Base-by-base conservation (phyloP, 148 eudicot species). In the Arbutus unedo region DNA sequence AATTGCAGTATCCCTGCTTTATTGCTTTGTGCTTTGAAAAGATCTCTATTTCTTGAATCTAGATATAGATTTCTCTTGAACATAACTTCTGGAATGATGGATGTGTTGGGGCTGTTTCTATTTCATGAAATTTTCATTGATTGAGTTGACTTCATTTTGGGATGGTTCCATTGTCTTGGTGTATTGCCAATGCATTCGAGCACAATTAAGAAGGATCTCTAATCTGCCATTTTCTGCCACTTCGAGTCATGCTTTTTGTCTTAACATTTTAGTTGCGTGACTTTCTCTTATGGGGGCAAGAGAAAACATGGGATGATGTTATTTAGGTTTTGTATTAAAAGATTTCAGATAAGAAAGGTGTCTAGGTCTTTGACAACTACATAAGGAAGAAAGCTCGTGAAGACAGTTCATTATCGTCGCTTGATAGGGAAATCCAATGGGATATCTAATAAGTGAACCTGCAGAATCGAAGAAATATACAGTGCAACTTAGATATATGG, bases 201-300 rank as follows among this genome's bases (percentile, higher is more conserved):
- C 51, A 80, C 31, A 51, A 45, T 14, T 25, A 80, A 18, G 62
- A 51, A 53, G 38, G 64, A 79, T 79, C 64, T 74, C 82, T 74
- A 84, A 84, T 72, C 79, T 84, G 56, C 49, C 74, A 16, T 56
- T 83, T 44, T 79, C 4, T 2, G 43, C 49, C 51, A 31, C 55
- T 83, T 79, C 41, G 48, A 57, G 50, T 74, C 23, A 23, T 79
- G 48, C 14, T 84, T 60, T 79, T 60, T 14, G 16, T 43, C 51
- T 15, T 25, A 53, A 51, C 49, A 41, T 80, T 51, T 41, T 80
- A 38, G 62, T 53, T 79, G 23, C 23, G 21, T 51, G 57, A 68
- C 3, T 53, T 66, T 48, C 0, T 64, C 59, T 41, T 16, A 50
- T 13, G 55, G 51, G 49, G 38, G 21, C 6, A 38, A 68, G 50